Evolutionary conservation across 139 green algal genomes (phyloP).

Genomic region (Picochlorum sp.): DNA sequence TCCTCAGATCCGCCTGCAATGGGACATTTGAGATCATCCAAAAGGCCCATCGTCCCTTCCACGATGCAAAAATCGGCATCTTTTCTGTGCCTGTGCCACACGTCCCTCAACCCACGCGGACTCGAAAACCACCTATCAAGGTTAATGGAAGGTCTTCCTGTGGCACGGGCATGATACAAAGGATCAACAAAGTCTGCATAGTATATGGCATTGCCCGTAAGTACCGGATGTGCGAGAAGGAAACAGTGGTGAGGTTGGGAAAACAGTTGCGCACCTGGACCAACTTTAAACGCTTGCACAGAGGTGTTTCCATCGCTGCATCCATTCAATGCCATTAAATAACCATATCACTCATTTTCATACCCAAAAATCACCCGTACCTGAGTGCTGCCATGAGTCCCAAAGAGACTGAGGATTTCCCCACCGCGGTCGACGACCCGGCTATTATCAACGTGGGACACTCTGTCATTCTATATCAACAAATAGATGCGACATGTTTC

Average conservation of each 20-base stretch:
- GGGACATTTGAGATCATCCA: slow-evolving; percentile 55
- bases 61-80: slow-evolving; percentile 68
- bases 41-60: slow-evolving; percentile 76
- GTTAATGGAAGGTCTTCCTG: slow-evolving; percentile 61
- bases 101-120: slow-evolving; percentile 35
- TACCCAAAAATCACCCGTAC: slow-evolving; percentile 17
- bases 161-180: slow-evolving; percentile 57
- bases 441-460: slow-evolving; percentile 52
- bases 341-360: neutral
- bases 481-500: too few relatives aligned
- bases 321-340: neutral
- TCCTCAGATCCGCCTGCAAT: slow-evolving; percentile 31
- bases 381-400: slow-evolving; percentile 59
- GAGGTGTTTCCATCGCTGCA: slow-evolving; percentile 38
- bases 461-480: neutral
- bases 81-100: slow-evolving; percentile 29
- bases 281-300: slow-evolving; percentile 73
- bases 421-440: slow-evolving; percentile 65
- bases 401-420: slow-evolving; percentile 63
- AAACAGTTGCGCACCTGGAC: slow-evolving; percentile 41
- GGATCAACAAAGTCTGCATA: slow-evolving; percentile 61
- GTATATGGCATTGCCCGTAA: neutral
- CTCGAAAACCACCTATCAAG: slow-evolving; percentile 77
- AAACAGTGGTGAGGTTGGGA: too few relatives aligned
- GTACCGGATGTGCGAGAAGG: too few relatives aligned